Evolutionary conservation across 129 eudicot species (phyloP).

Genomic region (Flaveria brownii): DNA sequence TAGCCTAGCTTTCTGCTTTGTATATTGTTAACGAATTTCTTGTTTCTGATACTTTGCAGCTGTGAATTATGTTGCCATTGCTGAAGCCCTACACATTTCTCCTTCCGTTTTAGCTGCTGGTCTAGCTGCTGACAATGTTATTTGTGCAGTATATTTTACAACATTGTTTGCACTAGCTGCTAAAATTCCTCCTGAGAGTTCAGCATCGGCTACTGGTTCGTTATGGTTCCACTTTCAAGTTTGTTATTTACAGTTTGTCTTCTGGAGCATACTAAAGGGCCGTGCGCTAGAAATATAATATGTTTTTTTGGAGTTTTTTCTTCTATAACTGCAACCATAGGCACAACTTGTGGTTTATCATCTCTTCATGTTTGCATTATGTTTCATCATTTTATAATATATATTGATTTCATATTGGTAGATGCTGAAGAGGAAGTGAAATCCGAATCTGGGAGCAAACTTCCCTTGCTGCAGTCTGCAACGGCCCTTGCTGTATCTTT

Average conservation of each 20-base stretch:
- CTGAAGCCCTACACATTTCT: constrained; percentile 71
- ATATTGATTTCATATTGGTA: constrained; percentile 13
- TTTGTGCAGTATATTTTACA: constrained; percentile 82
- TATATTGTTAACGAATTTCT: constrained; percentile 9
- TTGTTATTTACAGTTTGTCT: constrained; percentile 1
- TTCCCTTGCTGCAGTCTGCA: constrained; percentile 66
- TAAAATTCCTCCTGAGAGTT: constrained; percentile 67
- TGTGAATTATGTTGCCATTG: constrained; percentile 87
- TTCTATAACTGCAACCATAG: background rate
- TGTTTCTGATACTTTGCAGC: constrained; percentile 46
- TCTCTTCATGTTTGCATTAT: background rate
- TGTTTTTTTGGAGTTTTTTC: background rate
- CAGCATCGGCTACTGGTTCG: constrained; percentile 54
- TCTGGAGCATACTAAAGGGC: background rate
- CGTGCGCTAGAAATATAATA: background rate
- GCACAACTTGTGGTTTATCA: background rate
- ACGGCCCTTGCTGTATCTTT: constrained; percentile 80
- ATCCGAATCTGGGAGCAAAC: constrained; percentile 55
- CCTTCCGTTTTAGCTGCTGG: constrained; percentile 87
- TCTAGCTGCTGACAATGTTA: constrained; percentile 87
- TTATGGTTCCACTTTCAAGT: constrained; percentile 18
- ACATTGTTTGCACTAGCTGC: constrained; percentile 85
- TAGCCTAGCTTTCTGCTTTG: constrained; percentile 21
- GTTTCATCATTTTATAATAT: constrained; percentile 8
- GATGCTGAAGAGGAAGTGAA: constrained; percentile 43